Conservation (phyloP, 202 grass and related monocot genomes). For the Panicum hallii region DNA sequence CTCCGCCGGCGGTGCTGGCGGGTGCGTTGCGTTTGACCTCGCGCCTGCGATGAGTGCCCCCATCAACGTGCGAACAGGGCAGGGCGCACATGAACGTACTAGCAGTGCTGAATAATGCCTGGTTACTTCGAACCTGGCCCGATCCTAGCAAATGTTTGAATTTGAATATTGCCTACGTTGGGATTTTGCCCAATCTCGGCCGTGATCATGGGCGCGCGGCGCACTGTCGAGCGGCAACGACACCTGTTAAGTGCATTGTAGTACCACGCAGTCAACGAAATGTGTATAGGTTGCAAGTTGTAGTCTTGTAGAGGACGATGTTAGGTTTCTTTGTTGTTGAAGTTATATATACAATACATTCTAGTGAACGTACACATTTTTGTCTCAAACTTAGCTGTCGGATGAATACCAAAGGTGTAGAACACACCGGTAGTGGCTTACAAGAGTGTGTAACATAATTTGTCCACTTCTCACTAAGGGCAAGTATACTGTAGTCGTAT, state of each 20-base stretch:
- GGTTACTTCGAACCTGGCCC: conserved; percentile 3
- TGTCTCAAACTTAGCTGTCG: not conserved
- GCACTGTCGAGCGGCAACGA: not conserved
- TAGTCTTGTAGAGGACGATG: not conserved
- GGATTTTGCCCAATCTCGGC: not conserved
- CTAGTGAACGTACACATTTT: accelerated
- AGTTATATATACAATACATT: not conserved
- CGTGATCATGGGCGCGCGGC: not conserved
- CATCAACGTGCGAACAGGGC: not conserved
- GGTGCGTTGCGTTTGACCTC: not conserved
- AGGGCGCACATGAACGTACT: not conserved
- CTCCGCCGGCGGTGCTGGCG: not conserved
- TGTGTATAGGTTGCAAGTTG: not conserved
- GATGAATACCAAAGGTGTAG: not conserved
- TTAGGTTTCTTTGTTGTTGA: not conserved
- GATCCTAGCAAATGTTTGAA: not conserved
- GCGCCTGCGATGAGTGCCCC: not conserved
- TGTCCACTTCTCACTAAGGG: not conserved
- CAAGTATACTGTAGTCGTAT: no score
- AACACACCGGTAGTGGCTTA: not conserved
- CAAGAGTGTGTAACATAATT: not conserved
- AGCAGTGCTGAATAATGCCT: not conserved
- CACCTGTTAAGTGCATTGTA: not conserved
- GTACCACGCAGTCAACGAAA: not conserved
- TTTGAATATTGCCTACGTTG: not conserved